phyloP scores from a whole-genome alignment of 306 rosid species.

The Mimosa bimucronata region DNA sequence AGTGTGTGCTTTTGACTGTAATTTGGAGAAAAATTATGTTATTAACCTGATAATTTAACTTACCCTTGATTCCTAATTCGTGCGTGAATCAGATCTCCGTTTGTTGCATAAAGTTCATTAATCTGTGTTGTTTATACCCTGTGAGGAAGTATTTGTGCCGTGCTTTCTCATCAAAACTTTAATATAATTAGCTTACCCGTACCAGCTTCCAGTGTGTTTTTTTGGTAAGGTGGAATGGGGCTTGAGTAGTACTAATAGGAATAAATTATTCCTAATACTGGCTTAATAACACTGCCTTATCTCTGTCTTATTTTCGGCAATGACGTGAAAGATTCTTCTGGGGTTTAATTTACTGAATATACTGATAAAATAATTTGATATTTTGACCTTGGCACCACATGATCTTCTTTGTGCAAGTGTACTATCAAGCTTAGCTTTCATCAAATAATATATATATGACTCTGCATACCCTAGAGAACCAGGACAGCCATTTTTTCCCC shows the following conservation, averaged over 20 bases:
- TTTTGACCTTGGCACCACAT: constrained; percentile 7
- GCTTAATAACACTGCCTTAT: constrained; percentile 12
- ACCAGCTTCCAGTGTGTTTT: constrained; percentile 13
- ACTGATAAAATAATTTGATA: constrained; percentile 16
- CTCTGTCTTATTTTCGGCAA: constrained; percentile 28
- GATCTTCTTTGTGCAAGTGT: not conserved
- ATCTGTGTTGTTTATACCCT: constrained; percentile 5
- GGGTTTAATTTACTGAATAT: not conserved
- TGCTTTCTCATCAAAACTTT: constrained; percentile 21
- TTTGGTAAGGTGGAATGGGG: not conserved
- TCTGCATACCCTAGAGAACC: not conserved
- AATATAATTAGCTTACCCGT: not conserved
- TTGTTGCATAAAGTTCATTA: not conserved
- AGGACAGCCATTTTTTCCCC: not conserved
- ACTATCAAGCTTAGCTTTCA: not conserved
- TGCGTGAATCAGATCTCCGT: not conserved
- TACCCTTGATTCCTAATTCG: constrained; percentile 16
- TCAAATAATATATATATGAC: not conserved
- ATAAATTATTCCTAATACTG: not conserved
- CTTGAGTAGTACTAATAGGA: not conserved
- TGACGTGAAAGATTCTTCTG: constrained; percentile 8
- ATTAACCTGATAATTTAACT: constrained; percentile 47
- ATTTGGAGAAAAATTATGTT: constrained; percentile 36
- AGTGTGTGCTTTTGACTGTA: constrained; percentile 42
- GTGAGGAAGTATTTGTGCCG: not conserved